phyloP scores from a whole-genome alignment of 1,284 basidiomycete species.

The Apiotrichum sp. region DNA sequence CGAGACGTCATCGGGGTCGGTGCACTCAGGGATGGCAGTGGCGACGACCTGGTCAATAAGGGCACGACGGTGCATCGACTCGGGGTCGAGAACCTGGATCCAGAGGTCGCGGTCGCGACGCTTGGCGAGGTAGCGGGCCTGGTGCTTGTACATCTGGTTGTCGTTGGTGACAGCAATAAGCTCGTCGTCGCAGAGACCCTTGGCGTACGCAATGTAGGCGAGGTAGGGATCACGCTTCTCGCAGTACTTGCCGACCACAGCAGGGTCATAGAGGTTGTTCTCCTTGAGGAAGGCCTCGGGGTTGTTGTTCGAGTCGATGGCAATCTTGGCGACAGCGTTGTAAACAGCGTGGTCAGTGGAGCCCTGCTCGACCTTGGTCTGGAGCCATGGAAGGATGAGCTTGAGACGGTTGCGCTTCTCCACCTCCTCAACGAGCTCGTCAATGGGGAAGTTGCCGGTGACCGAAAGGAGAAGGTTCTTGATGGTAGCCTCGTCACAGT shows the following conservation, averaged over 20 bases:
- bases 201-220: constrained; percentile 98
- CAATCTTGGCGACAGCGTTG: constrained; percentile 98
- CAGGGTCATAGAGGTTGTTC: constrained; percentile 91
- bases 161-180: constrained; percentile 96
- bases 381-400: constrained; percentile 94
- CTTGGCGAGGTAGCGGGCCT: constrained; percentile 96
- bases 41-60: constrained; percentile 95
- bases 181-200: constrained; percentile 98
- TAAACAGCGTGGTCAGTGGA: constrained; percentile 88
- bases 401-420: constrained; percentile 95
- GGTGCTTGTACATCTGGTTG: constrained; percentile 99
- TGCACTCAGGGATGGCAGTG: constrained; percentile 93
- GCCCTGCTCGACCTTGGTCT: constrained; percentile 84
- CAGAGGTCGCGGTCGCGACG: constrained; percentile 92
- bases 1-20: constrained; percentile 97
- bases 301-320: constrained; percentile 98
- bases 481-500: constrained; percentile 95
- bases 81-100: constrained; percentile 85
- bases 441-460: constrained; percentile 94
- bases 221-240: constrained; percentile 98
- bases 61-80: constrained; percentile 87
- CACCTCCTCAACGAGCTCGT: constrained; percentile 95
- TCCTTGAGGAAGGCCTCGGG: constrained; percentile 97
- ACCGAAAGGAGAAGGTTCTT: constrained; percentile 90
- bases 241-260: constrained; percentile 98